A percentile compares a stretch with the other conserved stretches of the same genome.
Conservation (phyloP, 2,329 filamentous ascomycete genomes). For the Diaporthe humulicola region DNA sequence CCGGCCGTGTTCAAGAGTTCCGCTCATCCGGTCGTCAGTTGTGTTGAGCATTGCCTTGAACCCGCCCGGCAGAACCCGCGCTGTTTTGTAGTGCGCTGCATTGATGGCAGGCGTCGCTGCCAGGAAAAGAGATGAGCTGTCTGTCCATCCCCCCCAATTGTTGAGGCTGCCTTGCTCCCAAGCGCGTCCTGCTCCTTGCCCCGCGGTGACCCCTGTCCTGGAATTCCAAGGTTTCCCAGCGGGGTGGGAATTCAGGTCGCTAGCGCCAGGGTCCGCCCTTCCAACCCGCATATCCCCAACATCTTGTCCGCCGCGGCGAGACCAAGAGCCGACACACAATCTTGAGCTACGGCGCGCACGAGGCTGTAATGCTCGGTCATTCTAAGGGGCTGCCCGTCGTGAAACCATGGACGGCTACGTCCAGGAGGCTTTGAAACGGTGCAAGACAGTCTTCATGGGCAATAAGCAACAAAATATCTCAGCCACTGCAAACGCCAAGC, state of each 20-base stretch:
- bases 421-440: background rate
- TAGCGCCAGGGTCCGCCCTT: slow-evolving; percentile 36
- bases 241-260: background rate
- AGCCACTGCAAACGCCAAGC: slow-evolving; percentile 3
- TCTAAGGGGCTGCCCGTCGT: background rate
- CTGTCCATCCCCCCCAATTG: slow-evolving; percentile 36
- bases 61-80: slow-evolving; percentile 10
- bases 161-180: slow-evolving; percentile 33
- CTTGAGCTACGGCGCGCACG: background rate
- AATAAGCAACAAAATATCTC: background rate
- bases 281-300: slow-evolving; percentile 59
- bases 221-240: slow-evolving; percentile 6
- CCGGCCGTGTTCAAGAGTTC: background rate
- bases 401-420: background rate
- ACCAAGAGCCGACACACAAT: background rate
- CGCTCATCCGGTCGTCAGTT: slow-evolving; percentile 13
- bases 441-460: background rate
- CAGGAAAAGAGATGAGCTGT: slow-evolving; percentile 29
- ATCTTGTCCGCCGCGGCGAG: slow-evolving; percentile 52
- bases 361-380: slow-evolving; percentile 27
- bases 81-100: slow-evolving; percentile 25
- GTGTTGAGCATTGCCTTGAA: slow-evolving; percentile 21
- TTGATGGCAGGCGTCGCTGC: background rate
- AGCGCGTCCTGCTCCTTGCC: background rate
- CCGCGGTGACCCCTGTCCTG: slow-evolving; percentile 17